Evolutionary conservation across 805 yeast species (phyloP), one percentile per base, ranked within the genome.

Genomic region (Lachancea waltii): DNA sequence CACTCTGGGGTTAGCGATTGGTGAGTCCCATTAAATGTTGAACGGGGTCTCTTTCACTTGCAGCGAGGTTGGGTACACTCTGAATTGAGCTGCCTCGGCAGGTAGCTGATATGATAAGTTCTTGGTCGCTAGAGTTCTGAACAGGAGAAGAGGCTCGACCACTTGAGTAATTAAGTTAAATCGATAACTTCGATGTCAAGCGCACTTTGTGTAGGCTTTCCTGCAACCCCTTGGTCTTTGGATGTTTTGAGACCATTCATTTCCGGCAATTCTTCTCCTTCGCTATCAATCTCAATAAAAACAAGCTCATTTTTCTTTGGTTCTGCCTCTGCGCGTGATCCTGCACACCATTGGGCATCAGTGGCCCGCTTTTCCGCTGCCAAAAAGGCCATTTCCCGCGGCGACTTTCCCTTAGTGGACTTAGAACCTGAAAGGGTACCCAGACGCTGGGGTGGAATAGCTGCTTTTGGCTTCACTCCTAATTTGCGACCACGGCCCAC

Each of bases 351-450:
- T 19, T 43, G 38, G 27, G 45, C 47, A 15, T 57, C 58, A 19
- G 43, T 32, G 10, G 45, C 47, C 30, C 64, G 47, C 40, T 53
- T 43, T 26, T 48, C 45, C 2, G 65, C 64, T 3, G 65, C 65
- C 6, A 44, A 17, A 3, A 56, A 56, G 5, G 62, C 64, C 62
- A 58, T 54, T 36, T 58, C 62, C 30, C 45, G 43, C 4, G 64
- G 25, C 7, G 55, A 7, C 46, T 43, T 17, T 39, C 37, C 6
- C 38, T 18, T n/a, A 13, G 20, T 13, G 29, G 24, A 8, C 5
- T 13, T 15, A 19, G 6, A 11, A 22, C n/a, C 14, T 13, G 10
- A 8, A 13, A n/a, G 7, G 5, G 24, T 19, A 3, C 41, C 44
- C 25, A 30, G 18, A 15, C 27, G 11, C n/a, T 18, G 21, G 13